phyloP scores from a whole-genome alignment of 1,284 basidiomycete genomes.

The Melampsora larici-populina region DNA sequence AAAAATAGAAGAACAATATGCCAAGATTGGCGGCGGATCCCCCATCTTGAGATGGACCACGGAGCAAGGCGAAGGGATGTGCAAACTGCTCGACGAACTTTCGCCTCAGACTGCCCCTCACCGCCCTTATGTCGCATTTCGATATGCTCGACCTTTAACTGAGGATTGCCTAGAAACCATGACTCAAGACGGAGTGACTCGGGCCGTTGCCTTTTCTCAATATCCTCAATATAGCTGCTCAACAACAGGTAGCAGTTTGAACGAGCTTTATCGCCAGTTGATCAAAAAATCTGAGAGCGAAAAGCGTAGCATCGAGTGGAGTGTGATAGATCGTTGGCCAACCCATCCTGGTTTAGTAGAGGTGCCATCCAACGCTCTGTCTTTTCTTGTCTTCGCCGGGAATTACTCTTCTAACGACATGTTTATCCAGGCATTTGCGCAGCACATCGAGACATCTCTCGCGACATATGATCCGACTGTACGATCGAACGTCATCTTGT shows the following conservation, averaged over 20 bases:
- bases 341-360: slow-evolving; percentile 89
- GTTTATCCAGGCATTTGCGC: slow-evolving; percentile 70
- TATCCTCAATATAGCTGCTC: slow-evolving; percentile 99
- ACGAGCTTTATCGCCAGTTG: slow-evolving; percentile 71
- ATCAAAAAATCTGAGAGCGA: slow-evolving; percentile 57
- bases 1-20: slow-evolving; percentile 89
- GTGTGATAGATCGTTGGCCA: slow-evolving; percentile 96
- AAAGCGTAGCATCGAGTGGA: slow-evolving; percentile 77
- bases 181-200: slow-evolving; percentile 82
- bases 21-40: slow-evolving; percentile 91
- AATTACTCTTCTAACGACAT: slow-evolving; percentile 8
- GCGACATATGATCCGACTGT: slow-evolving; percentile 68
- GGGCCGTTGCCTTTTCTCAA: slow-evolving; percentile 94
- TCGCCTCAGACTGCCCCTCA: slow-evolving; percentile 89
- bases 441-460: slow-evolving; percentile 80
- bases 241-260: slow-evolving; percentile 93
- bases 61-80: slow-evolving; percentile 86
- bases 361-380: slow-evolving; percentile 58
- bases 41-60: slow-evolving; percentile 93
- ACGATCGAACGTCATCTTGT: slow-evolving; percentile 72
- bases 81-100: slow-evolving; percentile 82
- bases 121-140: slow-evolving; percentile 91
- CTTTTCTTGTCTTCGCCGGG: not conserved
- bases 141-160: slow-evolving; percentile 86
- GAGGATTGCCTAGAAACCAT: slow-evolving; percentile 77